Percentiles rank a stretch among this genome's conserved stretches.
phyloP scores from a whole-genome alignment of 1,139 yeast species.

The Taphrina sp. region DNA sequence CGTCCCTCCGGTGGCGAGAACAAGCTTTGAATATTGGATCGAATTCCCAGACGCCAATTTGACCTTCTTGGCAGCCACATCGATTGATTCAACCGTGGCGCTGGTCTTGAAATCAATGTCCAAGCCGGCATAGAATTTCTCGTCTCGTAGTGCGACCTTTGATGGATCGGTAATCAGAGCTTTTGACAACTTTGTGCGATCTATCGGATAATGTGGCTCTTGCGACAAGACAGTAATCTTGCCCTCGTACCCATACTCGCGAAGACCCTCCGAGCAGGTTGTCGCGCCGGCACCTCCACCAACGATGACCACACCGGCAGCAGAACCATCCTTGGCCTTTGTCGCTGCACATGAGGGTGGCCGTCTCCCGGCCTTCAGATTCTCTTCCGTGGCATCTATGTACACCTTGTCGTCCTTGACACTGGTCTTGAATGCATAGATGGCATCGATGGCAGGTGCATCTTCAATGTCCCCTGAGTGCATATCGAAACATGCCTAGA shows the following conservation, averaged over 20 bases:
- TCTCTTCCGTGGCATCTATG: constrained; percentile 31
- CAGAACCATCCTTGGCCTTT: constrained; percentile 17
- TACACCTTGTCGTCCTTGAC: constrained; percentile 32
- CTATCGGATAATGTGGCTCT: constrained; percentile 34
- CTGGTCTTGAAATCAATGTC: constrained; percentile 30
- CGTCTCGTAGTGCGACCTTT: constrained; percentile 32
- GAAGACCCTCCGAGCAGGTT: constrained; percentile 31
- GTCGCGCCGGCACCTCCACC: constrained; percentile 35
- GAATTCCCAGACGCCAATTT: constrained; percentile 13
- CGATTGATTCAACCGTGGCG: constrained; percentile 32
- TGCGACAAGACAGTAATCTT: constrained; percentile 32
- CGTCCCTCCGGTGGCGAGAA: constrained; percentile 35
- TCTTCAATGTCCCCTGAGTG: constrained; percentile 36
- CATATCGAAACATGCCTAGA: constrained; percentile 32
- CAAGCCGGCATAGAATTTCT: constrained; percentile 33
- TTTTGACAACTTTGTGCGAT: constrained; percentile 35
- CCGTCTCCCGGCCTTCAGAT: constrained; percentile 20
- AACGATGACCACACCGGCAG: constrained; percentile 28
- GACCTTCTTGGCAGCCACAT: constrained; percentile 27
- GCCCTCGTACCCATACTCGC: constrained; percentile 33
- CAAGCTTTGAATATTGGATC: constrained; percentile 29
- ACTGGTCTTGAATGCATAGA: constrained; percentile 25
- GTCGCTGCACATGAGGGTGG: constrained; percentile 20
- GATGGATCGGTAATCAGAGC: constrained; percentile 33
- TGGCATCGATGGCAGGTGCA: constrained; percentile 35